Base-by-base conservation (phyloP, 768 basidiomycete genomes). In the Rhizopogon vinicolor region DNA sequence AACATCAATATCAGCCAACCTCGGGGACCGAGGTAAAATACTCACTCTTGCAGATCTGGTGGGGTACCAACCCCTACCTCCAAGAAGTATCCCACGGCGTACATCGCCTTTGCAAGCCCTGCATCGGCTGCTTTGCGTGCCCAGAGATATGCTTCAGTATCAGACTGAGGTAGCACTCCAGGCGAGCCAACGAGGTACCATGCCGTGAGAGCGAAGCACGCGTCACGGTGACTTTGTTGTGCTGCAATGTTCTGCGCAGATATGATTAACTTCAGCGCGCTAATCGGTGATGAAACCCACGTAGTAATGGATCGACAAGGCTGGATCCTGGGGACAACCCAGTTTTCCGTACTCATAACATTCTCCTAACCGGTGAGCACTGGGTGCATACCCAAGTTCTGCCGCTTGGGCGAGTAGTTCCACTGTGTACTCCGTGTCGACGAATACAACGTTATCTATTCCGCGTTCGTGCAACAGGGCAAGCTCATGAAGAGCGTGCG, bases 101-200 rank as follows among this genome's bases (percentile, higher is more conserved):
- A 99, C 85, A 97, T 91, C 10, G 97, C 97, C 70, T 99, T 99
- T 5, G 85, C 82, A 13, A 99, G 79, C 1, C 93, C 96, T 10
- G 81, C 84, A 31, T 98, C 95, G 16, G 94, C 95, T 22, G 97
- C 94, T 65, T 87, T 94, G 72, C 91, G 91, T 5, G 97, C 93
- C 97, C 97, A 99, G 3, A 99, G 76, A 72, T 86, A 98, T 10
- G 97, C 97, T 67, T 99, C 97, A 0, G 96, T 98, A 68, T 99
- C 97, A 0, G 94, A 97, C 67, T 99, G 97, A 1, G 97, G 96
- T 14, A 99, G 81, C 2, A 99, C 93, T 22, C 97, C 96, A 0
- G 95, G 92, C 8, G 95, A 98, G 45, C 97, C 97, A 57, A 98
- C 96, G 60, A 99, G 87, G 67, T 99, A 99, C 96, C 96, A 99